Base-by-base conservation (phyloP, 1,284 basidiomycete genomes). In the Tranzscheliella williamsii region DNA sequence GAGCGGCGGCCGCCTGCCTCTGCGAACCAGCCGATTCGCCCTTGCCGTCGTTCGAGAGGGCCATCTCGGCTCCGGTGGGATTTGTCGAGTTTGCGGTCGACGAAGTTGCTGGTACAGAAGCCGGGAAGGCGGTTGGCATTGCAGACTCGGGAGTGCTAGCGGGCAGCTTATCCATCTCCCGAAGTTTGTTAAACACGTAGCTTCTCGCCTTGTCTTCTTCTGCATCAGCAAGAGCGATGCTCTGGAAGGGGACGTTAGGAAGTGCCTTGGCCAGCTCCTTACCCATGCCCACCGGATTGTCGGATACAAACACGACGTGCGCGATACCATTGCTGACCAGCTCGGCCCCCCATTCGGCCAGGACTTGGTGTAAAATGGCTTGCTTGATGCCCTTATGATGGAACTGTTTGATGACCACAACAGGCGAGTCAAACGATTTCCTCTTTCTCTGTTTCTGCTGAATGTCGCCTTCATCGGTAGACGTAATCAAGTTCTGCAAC, bases 261-360 rank as follows among this genome's bases (percentile, higher is more conserved):
- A 97, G 82, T 4, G 91, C 93, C 82, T 87, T 88, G 0, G 90
- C 86, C 8, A 97, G 80, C 20, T 85, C 83, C 77, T 93, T 96
- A 1, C 85, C 49, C 64, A 67, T 83, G 42, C 91, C 88, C 62
- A 92, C 90, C 20, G 88, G 85, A 66, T 92, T 92, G 75, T 97
- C 91, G 65, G 89, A 90, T 26, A 93, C 82, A 34, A 97, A 86
- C 37, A 98, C 82, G 31, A 96, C 91, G 78, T 98, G 94, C 0
- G 94, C 94, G 44, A 91, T 82, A 85, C 85, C 53, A 5, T 41
- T 57, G 15, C 58, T 56, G 17, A 67, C 66, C n/a, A 73, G 40
- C 12, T 82, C 83, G 0, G 90, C 90, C 4, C 85, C 87, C 94
- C 94, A 98, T 49, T 88, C 85, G 2, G 88, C 84, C 17, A 98